Evolutionary conservation across 495 filamentous ascomycete species (phyloP).

Genomic region (Podospora bellae-mahoneyi): DNA sequence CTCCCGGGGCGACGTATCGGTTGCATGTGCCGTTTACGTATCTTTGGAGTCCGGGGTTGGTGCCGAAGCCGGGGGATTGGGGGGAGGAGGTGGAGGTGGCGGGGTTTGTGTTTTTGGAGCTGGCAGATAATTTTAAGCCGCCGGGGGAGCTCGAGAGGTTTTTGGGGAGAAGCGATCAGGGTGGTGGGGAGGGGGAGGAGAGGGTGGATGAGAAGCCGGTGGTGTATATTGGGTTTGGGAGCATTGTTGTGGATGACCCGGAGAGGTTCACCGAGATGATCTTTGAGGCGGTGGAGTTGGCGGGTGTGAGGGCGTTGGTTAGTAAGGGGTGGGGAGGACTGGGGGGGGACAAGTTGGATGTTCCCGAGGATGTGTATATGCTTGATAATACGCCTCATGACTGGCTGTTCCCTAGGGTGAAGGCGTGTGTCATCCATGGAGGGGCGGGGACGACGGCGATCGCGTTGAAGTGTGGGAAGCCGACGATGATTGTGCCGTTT

Average conservation of each 20-base stretch:
- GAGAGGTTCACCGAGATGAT: slow-evolving; percentile 60
- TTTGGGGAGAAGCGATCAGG: slow-evolving; percentile 42
- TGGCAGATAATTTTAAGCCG: slow-evolving; percentile 62
- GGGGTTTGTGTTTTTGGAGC: slow-evolving; percentile 70
- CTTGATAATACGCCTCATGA: slow-evolving; percentile 66
- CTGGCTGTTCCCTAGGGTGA: slow-evolving; percentile 62
- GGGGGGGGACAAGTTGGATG: slow-evolving; percentile 49
- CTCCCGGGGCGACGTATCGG: slow-evolving; percentile 59
- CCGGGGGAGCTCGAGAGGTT: slow-evolving; percentile 60
- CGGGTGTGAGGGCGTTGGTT: slow-evolving; percentile 61
- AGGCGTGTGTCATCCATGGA: slow-evolving; percentile 61
- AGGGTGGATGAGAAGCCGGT: slow-evolving; percentile 48
- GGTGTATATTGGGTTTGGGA: slow-evolving; percentile 66
- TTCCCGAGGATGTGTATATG: slow-evolving; percentile 58
- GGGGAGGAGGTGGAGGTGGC: slow-evolving; percentile 64
- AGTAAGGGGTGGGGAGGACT: slow-evolving; percentile 67
- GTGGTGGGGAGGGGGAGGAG: background rate
- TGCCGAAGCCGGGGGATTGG: slow-evolving; percentile 78
- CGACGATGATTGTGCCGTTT: slow-evolving; percentile 66
- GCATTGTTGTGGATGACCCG: slow-evolving; percentile 65
- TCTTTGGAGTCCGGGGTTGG: slow-evolving; percentile 76
- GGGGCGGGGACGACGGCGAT: slow-evolving; percentile 67
- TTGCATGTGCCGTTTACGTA: slow-evolving; percentile 74
- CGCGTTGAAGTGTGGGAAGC: slow-evolving; percentile 59
- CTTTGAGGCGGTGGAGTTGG: slow-evolving; percentile 56